Evolutionary conservation across 352 stramenopile species (phyloP).

Genomic region (Phytophthora pistaciae): DNA sequence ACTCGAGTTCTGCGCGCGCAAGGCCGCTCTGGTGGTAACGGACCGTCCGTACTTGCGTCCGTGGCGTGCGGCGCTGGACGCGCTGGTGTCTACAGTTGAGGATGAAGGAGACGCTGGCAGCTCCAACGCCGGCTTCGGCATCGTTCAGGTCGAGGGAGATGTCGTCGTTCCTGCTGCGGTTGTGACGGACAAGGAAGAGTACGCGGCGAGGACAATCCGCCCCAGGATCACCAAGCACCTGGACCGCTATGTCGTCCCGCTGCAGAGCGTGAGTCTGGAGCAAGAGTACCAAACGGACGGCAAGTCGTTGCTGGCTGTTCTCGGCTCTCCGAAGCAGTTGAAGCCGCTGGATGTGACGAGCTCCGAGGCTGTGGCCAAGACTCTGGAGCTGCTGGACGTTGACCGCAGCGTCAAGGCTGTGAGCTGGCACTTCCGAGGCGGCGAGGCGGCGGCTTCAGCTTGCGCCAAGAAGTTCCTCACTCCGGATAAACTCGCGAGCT

Average conservation of each 20-base stretch:
- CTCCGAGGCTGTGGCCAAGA: slow-evolving; percentile 28
- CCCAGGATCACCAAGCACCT: slow-evolving; percentile 96
- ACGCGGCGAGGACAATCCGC: slow-evolving; percentile 98
- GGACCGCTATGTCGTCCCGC: slow-evolving; percentile 81
- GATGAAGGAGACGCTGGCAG: slow-evolving; percentile 33
- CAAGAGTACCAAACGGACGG: slow-evolving; percentile 35
- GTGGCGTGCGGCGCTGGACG: slow-evolving; percentile 51
- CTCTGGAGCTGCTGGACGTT: slow-evolving; percentile 66
- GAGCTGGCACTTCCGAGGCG: slow-evolving; percentile 65
- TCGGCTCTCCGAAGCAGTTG: slow-evolving; percentile 30
- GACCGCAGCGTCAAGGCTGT: slow-evolving; percentile 69
- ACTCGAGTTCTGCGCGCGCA: slow-evolving; percentile 48
- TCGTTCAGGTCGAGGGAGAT: slow-evolving; percentile 97
- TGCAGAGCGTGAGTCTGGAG: slow-evolving; percentile 50
- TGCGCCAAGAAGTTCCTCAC: slow-evolving; percentile 91
- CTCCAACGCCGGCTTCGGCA: slow-evolving; percentile 39
- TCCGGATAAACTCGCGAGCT: slow-evolving; percentile 70
- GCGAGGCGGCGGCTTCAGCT: slow-evolving; percentile 66
- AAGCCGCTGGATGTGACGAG: slow-evolving; percentile 56
- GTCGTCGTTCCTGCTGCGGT: slow-evolving; percentile 97
- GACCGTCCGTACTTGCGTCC: slow-evolving; percentile 82
- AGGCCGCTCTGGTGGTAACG: slow-evolving; percentile 76
- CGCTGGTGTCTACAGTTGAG: slow-evolving; percentile 46
- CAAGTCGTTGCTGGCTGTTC: slow-evolving; percentile 33
- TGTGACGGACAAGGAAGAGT: slow-evolving; percentile 95